Evolutionary conservation across 768 basidiomycete species (phyloP), one percentile per base, ranked within the genome.

Genomic region (Suillus bovinus): DNA sequence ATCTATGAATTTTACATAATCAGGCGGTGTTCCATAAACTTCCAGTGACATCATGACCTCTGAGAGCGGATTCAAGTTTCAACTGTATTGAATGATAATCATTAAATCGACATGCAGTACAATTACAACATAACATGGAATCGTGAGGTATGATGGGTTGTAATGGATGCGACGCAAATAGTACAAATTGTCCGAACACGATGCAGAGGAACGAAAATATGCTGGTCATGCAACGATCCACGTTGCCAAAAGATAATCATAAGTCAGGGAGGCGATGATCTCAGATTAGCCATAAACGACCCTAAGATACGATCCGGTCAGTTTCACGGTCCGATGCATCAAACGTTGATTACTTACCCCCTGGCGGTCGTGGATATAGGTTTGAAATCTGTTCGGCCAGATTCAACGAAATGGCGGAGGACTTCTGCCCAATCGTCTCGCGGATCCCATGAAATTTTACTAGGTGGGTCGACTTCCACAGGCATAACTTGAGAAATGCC

Each of bases 401-500:
- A 78, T 61, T 88, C 86, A 61, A 91, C 86, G 69, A 88, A 92
- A 75, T 90, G 86, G 39, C 81, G 77, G 52, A 93, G 83, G 36
- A 89, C 85, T 22, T 81, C 79, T 6, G 78, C 74, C 91, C 91
- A 93, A 73, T 93, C 91, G 13, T 86, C 86, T 60, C 90, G 80
- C 22, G 74, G 67, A 71, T 91, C 90, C 91, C 91, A 93, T 38
- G 85, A 79, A 69, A 92, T 91, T 68, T 86, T 89, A 62, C 82
- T 77, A 1, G 89, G 91, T 8, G 88, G 84, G 72, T 93, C 91
- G 57, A 93, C 88, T 71, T 93, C 91, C 65, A 93, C 89, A 36
- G 91, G 91, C 87, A 93, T 90, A 65, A 93, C 90, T 68, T 93
- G 90, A 69, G 85, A 86, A 69, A 91, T 81, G 27, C 82, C 80